Base-by-base conservation (phyloP, 495 filamentous ascomycete genomes). In the Geoglossum glabrum region DNA sequence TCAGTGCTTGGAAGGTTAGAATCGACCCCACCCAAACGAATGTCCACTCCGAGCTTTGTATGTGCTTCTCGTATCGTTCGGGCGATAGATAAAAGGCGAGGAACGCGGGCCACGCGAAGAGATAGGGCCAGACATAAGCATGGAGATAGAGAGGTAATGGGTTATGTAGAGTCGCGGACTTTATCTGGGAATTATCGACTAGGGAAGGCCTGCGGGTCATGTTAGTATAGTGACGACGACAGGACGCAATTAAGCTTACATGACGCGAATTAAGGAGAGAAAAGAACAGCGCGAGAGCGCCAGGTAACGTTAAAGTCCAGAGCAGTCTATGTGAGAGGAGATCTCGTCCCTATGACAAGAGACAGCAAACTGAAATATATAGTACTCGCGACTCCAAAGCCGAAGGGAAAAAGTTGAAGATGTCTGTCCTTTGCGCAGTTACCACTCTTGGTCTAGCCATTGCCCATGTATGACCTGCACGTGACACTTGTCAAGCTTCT, bases 31-130 rank as follows among this genome's bases (percentile, higher is more conserved):
- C 75, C 77, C 82, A 99, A 55, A 97, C 87, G 68, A 95, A 95
- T 9, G 93, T 97, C 92, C 92, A 99, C 73, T 99, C 92, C 62
- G 81, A 79, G 25, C 81, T 83, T 56, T 83, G 75, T 59, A 99
- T 90, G 71, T 97, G 82, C 63, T 81, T 85, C 54, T 92, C 82
- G 71, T 97, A 99, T 61, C 84, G 79, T 26, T 87, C 85, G 40
- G 79, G 73, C 13, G 80, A 84, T 54, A 94, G 79, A 66, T 90
- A 96, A 68, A 87, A 78, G 63, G 86, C 76, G 57, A 96, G 80
- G 71, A 96, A 95, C 61, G 79, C 73, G 34, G 92, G 90, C 87
- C 94, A 99, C 63, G 87, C 76, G 59, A 94, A 79, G 30, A 83
- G 67, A 63, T 95, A 99, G 0, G 92, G 92, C 85, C 86, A 92